phyloP scores from a whole-genome alignment of 2,329 filamentous ascomycete genomes.

The Dothidotthia symphoricarpi region DNA sequence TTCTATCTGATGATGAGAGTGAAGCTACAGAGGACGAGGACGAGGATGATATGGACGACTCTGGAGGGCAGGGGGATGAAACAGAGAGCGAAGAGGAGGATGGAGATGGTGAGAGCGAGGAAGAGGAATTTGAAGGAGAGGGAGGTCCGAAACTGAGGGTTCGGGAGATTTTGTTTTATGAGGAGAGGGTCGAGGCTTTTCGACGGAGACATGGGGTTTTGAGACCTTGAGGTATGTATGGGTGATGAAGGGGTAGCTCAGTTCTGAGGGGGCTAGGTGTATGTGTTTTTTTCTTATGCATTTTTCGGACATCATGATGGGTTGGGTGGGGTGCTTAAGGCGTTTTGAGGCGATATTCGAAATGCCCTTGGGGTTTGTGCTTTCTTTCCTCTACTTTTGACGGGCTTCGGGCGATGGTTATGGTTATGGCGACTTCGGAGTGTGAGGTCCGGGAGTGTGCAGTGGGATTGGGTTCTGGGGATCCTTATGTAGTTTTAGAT shows the following conservation, averaged over 20 bases:
- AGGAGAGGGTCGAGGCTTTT: constrained; percentile 75
- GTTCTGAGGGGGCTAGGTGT: too few relatives aligned
- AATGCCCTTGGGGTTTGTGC: too few relatives aligned
- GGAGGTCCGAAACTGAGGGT: constrained; percentile 59
- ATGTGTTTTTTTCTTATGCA: constrained; percentile 1
- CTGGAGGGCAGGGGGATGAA: constrained; percentile 48
- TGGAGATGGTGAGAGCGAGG: constrained; percentile 47
- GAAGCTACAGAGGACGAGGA: constrained; percentile 47
- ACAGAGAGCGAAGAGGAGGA: constrained; percentile 37
- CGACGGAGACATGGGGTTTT: constrained; percentile 62
- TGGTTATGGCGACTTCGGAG: too few relatives aligned
- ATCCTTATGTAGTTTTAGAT: too few relatives aligned
- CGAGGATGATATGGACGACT: constrained; percentile 52
- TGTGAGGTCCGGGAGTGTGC: too few relatives aligned
- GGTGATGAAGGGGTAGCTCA: not conserved
- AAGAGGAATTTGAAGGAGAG: constrained; percentile 54
- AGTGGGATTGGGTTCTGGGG: too few relatives aligned
- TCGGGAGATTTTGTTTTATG: constrained; percentile 79
- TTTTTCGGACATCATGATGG: constrained; percentile 2
- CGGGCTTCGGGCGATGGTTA: too few relatives aligned
- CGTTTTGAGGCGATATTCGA: constrained; percentile 2
- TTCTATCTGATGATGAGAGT: constrained; percentile 40
- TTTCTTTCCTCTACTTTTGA: too few relatives aligned
- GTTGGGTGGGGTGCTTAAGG: constrained; percentile 1
- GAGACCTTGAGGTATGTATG: constrained; percentile 21